Percentiles rank a stretch among this genome's conserved stretches.
These are phyloP conservation scores for Coemansia sp. DNA, from an alignment of 192 early-diverging fungal genomes.

Conservation along the genomic window DNA sequence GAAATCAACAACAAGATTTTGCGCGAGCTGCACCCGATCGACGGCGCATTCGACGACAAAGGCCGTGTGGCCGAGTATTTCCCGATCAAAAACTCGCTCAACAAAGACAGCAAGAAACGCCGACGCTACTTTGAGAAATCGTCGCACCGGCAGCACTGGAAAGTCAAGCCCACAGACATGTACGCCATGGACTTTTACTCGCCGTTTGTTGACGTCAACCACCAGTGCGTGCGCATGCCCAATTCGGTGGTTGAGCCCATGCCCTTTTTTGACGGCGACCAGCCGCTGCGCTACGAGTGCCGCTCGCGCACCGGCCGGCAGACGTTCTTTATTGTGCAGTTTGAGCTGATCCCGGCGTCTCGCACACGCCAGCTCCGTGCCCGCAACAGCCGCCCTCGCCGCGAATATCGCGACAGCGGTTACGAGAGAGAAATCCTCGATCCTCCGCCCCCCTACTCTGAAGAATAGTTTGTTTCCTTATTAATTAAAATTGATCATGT, in stretches of 20 bases:
- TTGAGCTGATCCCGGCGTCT: conserved; percentile 50
- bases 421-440: conserved; percentile 55
- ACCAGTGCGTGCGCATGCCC: conserved; percentile 57
- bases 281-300: conserved; percentile 54
- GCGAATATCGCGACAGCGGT: conserved; percentile 54
- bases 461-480: conserved; percentile 13
- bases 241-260: conserved; percentile 54
- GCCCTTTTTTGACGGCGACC: conserved; percentile 51
- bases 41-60: conserved; percentile 43
- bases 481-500: neutral
- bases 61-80: conserved; percentile 54
- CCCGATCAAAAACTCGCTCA: conserved; percentile 44
- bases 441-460: conserved; percentile 51
- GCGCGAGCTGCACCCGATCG: conserved; percentile 48
- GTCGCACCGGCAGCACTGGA: conserved; percentile 46
- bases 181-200: conserved; percentile 55
- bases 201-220: conserved; percentile 54
- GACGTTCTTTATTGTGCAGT: conserved; percentile 54
- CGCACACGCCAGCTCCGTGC: conserved; percentile 39
- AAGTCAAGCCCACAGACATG: conserved; percentile 37
- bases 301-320: conserved; percentile 39
- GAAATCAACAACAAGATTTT: conserved; percentile 53
- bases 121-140: conserved; percentile 50
- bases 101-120: conserved; percentile 54
- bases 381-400: conserved; percentile 28